phyloP scores from a whole-genome alignment of 2,329 filamentous ascomycete genomes.

The Incumbomyces lentus region DNA sequence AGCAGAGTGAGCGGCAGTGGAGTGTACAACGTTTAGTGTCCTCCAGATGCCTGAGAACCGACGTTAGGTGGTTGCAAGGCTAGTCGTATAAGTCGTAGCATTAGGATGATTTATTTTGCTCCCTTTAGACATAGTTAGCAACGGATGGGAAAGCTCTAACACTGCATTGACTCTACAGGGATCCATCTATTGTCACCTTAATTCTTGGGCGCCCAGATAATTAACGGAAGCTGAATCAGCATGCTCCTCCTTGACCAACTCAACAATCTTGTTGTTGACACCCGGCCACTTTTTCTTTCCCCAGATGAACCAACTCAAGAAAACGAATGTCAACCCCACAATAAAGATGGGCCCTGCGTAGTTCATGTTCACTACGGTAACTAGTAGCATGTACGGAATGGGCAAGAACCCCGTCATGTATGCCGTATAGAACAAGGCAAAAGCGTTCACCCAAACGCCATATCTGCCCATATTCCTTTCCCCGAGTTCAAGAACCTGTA shows the following conservation, averaged over 20 bases:
- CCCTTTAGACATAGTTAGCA: too few relatives aligned
- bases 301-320: slow-evolving; percentile 2
- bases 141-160: too few relatives aligned
- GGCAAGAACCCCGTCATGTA: slow-evolving; percentile 23
- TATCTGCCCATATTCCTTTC: slow-evolving; percentile 25
- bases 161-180: too few relatives aligned
- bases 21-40: too few relatives aligned
- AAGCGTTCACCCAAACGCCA: slow-evolving; percentile 25
- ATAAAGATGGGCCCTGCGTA: slow-evolving; percentile 13
- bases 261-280: slow-evolving; percentile 12
- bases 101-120: too few relatives aligned
- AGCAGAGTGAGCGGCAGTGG: too few relatives aligned
- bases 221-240: not conserved
- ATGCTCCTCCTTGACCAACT: slow-evolving; percentile 8
- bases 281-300: slow-evolving; percentile 15
- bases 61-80: too few relatives aligned
- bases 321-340: not conserved
- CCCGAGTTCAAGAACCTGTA: slow-evolving; percentile 18
- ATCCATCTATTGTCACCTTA: too few relatives aligned
- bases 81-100: too few relatives aligned
- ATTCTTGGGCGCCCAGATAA: too few relatives aligned
- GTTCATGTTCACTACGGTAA: slow-evolving; percentile 29
- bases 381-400: slow-evolving; percentile 25
- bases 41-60: too few relatives aligned
- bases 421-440: slow-evolving; percentile 21